Evolutionary conservation across 108 stramenopile genomes (phyloP).

Genomic region (Craspedostauros australis): DNA sequence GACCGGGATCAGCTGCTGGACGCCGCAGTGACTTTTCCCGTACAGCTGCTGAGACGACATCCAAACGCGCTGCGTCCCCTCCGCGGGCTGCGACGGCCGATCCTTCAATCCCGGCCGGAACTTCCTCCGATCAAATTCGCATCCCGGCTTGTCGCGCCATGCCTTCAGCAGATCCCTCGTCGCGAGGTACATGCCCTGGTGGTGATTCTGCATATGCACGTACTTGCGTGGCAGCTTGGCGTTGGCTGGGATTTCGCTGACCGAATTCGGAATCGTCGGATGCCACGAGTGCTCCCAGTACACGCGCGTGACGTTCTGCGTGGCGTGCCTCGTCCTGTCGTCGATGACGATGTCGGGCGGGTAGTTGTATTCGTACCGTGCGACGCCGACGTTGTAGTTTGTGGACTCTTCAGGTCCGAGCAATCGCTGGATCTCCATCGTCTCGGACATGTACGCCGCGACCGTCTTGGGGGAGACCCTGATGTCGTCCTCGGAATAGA

Average conservation of each 20-base stretch:
- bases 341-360: constrained; percentile 75
- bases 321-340: constrained; percentile 82
- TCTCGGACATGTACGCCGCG: constrained; percentile 74
- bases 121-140: constrained; percentile 56
- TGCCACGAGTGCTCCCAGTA: constrained; percentile 75
- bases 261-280: constrained; percentile 39
- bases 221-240: constrained; percentile 38
- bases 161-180: constrained; percentile 55
- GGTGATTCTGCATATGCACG: constrained; percentile 70
- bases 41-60: constrained; percentile 71
- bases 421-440: constrained; percentile 38
- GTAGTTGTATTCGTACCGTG: constrained; percentile 85
- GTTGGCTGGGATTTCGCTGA: constrained; percentile 28
- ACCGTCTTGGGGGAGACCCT: constrained; percentile 71
- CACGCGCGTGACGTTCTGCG: constrained; percentile 72
- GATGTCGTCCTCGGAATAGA: constrained; percentile 86
- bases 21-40: constrained; percentile 55
- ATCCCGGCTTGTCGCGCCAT: constrained; percentile 59
- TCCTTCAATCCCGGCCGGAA: constrained; percentile 57
- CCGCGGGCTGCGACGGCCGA: constrained; percentile 56
- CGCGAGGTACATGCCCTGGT: constrained; percentile 87
- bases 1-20: constrained; percentile 53
- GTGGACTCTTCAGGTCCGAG: constrained; percentile 34
- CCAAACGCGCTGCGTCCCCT: constrained; percentile 83
- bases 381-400: constrained; percentile 80